Evolutionary conservation across 1,284 basidiomycete genomes (phyloP), one percentile per base, ranked within the genome.

Genomic region (Cryptococcus floricola): DNA sequence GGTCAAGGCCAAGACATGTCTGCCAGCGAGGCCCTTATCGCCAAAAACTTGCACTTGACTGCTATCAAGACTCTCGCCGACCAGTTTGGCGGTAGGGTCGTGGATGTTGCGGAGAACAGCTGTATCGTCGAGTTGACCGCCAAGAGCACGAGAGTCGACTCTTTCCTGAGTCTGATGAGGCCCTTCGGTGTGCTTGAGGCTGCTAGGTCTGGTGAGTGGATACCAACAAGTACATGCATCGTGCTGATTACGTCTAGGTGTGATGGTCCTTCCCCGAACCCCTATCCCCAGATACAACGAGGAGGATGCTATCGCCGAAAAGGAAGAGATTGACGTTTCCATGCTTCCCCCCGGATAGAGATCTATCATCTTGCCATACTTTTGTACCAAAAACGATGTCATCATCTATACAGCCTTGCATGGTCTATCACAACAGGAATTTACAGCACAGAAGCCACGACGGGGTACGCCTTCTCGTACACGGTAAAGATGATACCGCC

Each of bases 111-210:
- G 75, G 90, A 94, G 74, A 87, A 95, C 69, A 89, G 87, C 70
- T 87, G 95, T 48, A 97, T 98, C 61, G 89, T 98, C 48, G 95
- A 99, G 80, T 80, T 98, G 76, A 88, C 88, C 23, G 96, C 89
- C 50, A 98, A 98, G 82, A 91, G 89, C 52, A 80, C 82, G 44
- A 82, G 95, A 43, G 89, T 98, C 50, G 90, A 98, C 71, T 91
- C 92, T 18, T 98, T 98, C 81, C 80, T 98, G 68, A 87, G 85
- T 65, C 80, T 99, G 47, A 81, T 98, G 64, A 87, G 93, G 73
- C 95, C 95, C 5, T 99, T 95, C 71, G 96, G 96, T 46, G 85
- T 98, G 54, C 82, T 98, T 52, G 95, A 98, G 79, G 88, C 90
- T 47, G 91, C 93, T 19, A 80, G 93, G 52, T 93, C 91, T 44